phyloP scores from a whole-genome alignment of 768 basidiomycete genomes.

The Macrolepiota fuliginosa region DNA sequence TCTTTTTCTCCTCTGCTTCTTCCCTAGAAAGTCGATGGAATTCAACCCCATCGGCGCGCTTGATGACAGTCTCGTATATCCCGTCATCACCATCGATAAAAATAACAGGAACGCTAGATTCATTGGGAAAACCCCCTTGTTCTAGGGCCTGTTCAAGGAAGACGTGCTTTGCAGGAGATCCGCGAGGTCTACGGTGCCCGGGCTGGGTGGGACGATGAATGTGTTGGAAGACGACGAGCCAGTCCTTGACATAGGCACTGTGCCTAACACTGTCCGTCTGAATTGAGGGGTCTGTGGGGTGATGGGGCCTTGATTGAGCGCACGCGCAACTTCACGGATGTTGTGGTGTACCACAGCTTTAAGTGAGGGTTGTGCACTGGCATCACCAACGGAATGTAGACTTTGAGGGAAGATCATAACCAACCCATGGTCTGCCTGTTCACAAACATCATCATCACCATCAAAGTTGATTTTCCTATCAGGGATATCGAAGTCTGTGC shows the following conservation, averaged over 20 bases:
- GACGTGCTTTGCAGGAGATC: constrained; percentile 55
- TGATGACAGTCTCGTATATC: constrained; percentile 18
- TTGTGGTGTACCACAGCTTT: constrained; percentile 59
- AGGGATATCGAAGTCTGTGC: constrained; percentile 31
- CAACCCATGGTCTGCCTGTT: constrained; percentile 12
- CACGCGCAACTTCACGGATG: constrained; percentile 33
- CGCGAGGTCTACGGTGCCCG: no score
- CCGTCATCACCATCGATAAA: constrained; percentile 15
- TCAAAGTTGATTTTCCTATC: constrained; percentile 16
- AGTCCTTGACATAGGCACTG: no score
- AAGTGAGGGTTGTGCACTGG: constrained; percentile 33
- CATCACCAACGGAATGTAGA: constrained; percentile 11
- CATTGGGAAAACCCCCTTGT: no score
- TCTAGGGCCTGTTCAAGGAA: constrained; percentile 53
- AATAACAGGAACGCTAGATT: constrained; percentile 24
- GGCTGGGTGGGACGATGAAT: no score
- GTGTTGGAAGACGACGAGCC: constrained; percentile 19
- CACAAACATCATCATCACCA: constrained; percentile 4
- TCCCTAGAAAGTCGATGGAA: constrained; percentile 14
- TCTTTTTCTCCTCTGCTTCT: constrained; percentile 24
- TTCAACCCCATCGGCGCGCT: constrained; percentile 16
- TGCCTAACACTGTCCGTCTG: no score
- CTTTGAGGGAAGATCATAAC: constrained; percentile 21
- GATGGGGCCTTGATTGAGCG: not conserved
- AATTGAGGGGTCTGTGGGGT: no score